Percentiles rank a stretch among this genome's conserved stretches.
These are phyloP conservation scores for Leccinum fallax DNA, from an alignment of 1,284 basidiomycete species.

Conservation along the genomic window DNA sequence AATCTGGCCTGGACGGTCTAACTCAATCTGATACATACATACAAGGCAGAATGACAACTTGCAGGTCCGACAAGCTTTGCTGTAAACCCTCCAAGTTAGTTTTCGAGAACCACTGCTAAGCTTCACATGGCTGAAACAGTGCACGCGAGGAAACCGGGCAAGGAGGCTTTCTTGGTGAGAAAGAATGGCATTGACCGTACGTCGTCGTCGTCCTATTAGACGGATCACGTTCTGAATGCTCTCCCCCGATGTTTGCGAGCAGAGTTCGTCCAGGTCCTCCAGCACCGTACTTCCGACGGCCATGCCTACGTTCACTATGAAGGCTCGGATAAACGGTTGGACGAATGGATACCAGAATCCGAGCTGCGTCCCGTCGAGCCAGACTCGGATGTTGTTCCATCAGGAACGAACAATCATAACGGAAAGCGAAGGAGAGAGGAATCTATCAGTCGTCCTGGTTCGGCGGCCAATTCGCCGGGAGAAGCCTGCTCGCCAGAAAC, in stretches of 20 bases:
- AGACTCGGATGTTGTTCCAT: slow-evolving; percentile 19
- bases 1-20: too few species aligned
- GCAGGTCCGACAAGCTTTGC: slow-evolving; percentile 12
- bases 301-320: slow-evolving; percentile 71
- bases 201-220: slow-evolving; percentile 18
- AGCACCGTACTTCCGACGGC: slow-evolving; percentile 46
- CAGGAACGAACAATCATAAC: slow-evolving; percentile 17
- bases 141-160: slow-evolving; percentile 8
- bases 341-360: slow-evolving; percentile 68
- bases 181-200: slow-evolving; percentile 54
- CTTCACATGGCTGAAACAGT: slow-evolving; percentile 23
- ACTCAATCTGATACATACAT: background rate
- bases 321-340: slow-evolving; percentile 71
- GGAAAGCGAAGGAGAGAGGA: slow-evolving; percentile 38
- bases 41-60: slow-evolving; percentile 8
- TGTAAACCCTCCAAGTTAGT: background rate
- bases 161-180: slow-evolving; percentile 36
- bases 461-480: slow-evolving; percentile 22
- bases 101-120: background rate
- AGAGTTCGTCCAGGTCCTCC: slow-evolving; percentile 43
- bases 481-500: slow-evolving; percentile 17
- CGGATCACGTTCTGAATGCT: slow-evolving; percentile 17
- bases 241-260: slow-evolving; percentile 2
- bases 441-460: slow-evolving; percentile 19
- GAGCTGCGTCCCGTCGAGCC: slow-evolving; percentile 35